Percentiles rank a stretch among this genome's conserved stretches.
These are phyloP conservation scores for Rhododendron molle DNA, from an alignment of 148 eudicot genomes.

Conservation along the genomic window DNA sequence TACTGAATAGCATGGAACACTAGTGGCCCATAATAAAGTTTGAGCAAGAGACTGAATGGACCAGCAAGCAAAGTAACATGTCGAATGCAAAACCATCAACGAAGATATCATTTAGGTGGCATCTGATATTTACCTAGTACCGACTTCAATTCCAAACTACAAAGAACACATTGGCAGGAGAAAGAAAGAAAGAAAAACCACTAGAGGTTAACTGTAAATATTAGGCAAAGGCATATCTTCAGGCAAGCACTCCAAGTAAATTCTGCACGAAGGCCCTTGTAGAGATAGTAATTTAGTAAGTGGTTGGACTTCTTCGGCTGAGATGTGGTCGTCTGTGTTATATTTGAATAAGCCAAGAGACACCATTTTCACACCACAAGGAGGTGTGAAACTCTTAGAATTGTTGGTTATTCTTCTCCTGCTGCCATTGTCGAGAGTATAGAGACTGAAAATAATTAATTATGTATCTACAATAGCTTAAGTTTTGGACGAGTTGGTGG, in stretches of 20 bases:
- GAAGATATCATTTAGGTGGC: background rate
- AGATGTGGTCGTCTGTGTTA: background rate
- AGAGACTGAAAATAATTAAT: background rate
- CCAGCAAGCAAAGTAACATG: background rate
- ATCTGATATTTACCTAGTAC: background rate
- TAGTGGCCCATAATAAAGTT: background rate
- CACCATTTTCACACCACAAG: background rate
- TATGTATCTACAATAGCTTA: background rate
- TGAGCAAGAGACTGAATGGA: background rate
- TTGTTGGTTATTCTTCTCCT: background rate
- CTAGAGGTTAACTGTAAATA: background rate
- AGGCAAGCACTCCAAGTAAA: background rate
- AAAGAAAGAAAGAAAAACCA: background rate
- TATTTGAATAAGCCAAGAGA: background rate
- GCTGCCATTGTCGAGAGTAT: background rate
- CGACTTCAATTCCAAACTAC: background rate
- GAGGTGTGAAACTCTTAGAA: background rate
- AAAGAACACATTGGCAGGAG: background rate
- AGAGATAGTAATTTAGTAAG: background rate
- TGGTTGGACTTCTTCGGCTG: background rate
- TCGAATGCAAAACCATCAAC: background rate
- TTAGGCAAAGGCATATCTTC: background rate
- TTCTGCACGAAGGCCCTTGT: background rate
- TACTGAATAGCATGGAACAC: constrained; percentile 6
- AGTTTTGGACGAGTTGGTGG: background rate